Base-by-base conservation (phyloP, 2,329 filamentous ascomycete genomes). In the Cryoendolithus antarcticus region DNA sequence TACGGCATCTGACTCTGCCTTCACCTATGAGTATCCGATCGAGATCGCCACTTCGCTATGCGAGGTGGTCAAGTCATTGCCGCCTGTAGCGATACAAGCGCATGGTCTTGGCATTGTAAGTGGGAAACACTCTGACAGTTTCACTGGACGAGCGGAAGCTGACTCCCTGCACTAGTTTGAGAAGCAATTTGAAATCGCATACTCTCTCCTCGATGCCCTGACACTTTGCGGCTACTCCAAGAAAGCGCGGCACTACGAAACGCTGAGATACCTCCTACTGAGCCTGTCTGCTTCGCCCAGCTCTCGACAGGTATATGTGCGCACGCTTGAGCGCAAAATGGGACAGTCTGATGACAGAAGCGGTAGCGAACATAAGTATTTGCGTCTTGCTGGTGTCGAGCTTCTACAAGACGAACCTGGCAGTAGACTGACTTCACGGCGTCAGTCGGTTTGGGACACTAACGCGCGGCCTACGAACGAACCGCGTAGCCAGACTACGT, bases 161-260 rank as follows among this genome's bases (percentile, higher is more conserved):
- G 7, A 27, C 7, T 6, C 24, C 6, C 24, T 27, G 5, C 24
- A 27, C 15, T 11, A 40, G 38, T 48, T 48, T 12, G 45, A 48
- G 30, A 48, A 48, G 29, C 40, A 45, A 31, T 48, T 48, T 27
- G 45, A 48, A 12, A 46, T 48, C 9, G 44, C 41, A 4, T 48
- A 46, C 24, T 46, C 43, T 1, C 30, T 48, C 4, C 37, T 48
- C 9, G 46, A 48, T 11, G 40, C 44, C 3, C 27, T 46, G 10
- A 46, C 39, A 2, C 30, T 48, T 4, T 46, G 41, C 6, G 40
- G 32, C 7, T 33, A 30, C 3, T 36, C 39, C 3, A 37, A 41
- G 28, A 32, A 37, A 4, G 12, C 38, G 3, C 27, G 41, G 5
- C 44, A 48, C 12, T 42, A 48, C 30, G 44, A 46, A 10, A 38